Base-by-base conservation (phyloP, 495 filamentous ascomycete species). In the Pseudomonodictys pantanalensis region DNA sequence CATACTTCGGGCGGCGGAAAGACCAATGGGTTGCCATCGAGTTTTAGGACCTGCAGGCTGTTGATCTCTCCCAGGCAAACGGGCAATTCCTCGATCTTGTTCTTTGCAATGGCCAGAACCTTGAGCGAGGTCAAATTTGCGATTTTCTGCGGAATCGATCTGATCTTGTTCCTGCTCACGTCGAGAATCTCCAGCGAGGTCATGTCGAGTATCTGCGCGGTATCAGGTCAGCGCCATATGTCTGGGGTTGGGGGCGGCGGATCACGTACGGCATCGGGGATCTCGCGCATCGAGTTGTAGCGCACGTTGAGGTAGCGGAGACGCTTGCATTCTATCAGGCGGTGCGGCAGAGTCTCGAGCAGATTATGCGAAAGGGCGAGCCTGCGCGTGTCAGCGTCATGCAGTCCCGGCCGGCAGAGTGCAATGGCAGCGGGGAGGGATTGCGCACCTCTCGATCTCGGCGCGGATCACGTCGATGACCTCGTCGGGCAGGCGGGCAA, bases 281-380 rank as follows among this genome's bases (percentile, higher is more conserved):
- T 93, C 69, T 96, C 89, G 61, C 82, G 84, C 53, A 97, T 89
- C 53, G 82, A 79, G 69, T 98, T 98, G 44, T 85, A 85, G 60
- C 92, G 79, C 49, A 96, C 86, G 67, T 98, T 98, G n/a, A 98
- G 84, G 69, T 98, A 98, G 38, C 89, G 89, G 44, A 98, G 79
- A 53, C 89, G 87, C 29, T 81, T 87, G 72, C 93, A 95, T 65
- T 90, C 86, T n/a, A 87, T 81, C 63, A 98, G 90, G 29, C 88
- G 83, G 29, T 82, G 76, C 0, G 92, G 90, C 50, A 98, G 85
- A 30, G 85, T 82, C 30, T 85, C 80, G 18, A 96, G 75, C 48
- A 86, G 85, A 71, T 98, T 98, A 73, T 96, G 90, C 15, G 91
- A 91, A 46, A 96, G 76, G 18, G 91, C 92, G 45, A 96, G 81